Evolutionary conservation across 208 protist species (phyloP).

Genomic region (Jaenimonas drosophilae): DNA sequence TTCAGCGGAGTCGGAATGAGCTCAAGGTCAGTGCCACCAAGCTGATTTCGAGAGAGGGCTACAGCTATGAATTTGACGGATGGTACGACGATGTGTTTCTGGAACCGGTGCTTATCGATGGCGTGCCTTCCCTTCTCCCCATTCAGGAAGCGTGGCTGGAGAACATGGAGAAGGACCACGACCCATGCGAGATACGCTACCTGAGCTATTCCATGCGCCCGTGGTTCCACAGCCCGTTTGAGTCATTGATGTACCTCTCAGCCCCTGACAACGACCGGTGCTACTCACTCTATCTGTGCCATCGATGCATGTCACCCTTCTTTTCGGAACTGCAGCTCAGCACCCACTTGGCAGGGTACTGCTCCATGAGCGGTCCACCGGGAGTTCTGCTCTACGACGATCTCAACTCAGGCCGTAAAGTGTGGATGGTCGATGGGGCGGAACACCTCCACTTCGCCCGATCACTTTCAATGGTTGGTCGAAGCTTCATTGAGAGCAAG

Average conservation of each 20-base stretch:
- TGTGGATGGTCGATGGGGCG: conserved; percentile 51
- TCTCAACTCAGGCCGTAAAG: conserved; percentile 15
- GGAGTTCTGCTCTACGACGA: conserved; percentile 45
- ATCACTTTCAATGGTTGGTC: conserved; percentile 44
- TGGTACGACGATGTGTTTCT: conserved; percentile 52
- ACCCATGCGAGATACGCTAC: conserved; percentile 51
- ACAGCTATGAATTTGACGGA: conserved; percentile 55
- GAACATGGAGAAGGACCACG: conserved; percentile 42
- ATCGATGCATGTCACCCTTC: conserved; percentile 60
- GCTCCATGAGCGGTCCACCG: conserved; percentile 22
- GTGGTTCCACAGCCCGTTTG: conserved; percentile 49
- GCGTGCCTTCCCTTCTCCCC: neutral
- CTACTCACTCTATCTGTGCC: conserved; percentile 57
- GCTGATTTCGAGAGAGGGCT: conserved; percentile 35
- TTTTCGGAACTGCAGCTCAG: conserved; percentile 28
- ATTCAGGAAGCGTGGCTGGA: conserved; percentile 34
- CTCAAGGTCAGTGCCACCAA: conserved; percentile 7
- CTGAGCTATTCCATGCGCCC: conserved; percentile 51
- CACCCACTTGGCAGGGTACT: conserved; percentile 46
- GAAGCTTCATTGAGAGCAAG: conserved; percentile 67
- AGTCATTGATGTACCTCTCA: conserved; percentile 33
- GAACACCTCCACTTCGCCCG: conserved; percentile 53
- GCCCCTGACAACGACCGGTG: conserved; percentile 41
- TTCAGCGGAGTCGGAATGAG: conserved; percentile 2
- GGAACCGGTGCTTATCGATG: conserved; percentile 10